Evolutionary conservation across 2,329 filamentous ascomycete genomes (phyloP).

Genomic region (Colletotrichum musicola): DNA sequence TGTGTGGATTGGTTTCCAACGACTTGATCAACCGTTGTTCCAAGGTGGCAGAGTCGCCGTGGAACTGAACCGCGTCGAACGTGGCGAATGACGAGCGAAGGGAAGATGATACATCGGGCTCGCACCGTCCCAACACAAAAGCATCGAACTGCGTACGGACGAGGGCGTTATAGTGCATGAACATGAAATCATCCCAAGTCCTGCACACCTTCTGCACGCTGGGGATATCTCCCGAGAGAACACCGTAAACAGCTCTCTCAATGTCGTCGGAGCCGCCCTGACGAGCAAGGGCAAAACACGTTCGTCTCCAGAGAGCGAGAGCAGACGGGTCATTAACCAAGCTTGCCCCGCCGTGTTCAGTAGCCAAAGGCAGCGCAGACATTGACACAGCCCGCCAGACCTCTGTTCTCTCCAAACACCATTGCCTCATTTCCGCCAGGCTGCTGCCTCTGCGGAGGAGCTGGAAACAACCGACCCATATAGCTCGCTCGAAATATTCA

Average conservation of each 20-base stretch:
- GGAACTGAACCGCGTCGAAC: constrained; percentile 74
- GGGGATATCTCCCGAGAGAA: constrained; percentile 86
- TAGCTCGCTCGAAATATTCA: constrained; percentile 87
- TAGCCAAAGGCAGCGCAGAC: constrained; percentile 75
- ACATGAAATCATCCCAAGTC: constrained; percentile 88
- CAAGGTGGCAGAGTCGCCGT: constrained; percentile 66
- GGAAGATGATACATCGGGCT: constrained; percentile 65
- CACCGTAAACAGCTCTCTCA: constrained; percentile 89
- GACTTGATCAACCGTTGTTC: constrained; percentile 70
- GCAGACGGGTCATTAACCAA: constrained; percentile 59
- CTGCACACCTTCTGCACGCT: constrained; percentile 82
- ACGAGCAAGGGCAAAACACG: constrained; percentile 79
- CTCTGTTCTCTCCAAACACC: constrained; percentile 88
- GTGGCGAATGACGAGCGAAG: constrained; percentile 70
- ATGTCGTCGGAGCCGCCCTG: constrained; percentile 79
- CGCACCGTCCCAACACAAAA: constrained; percentile 71
- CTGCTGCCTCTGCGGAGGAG: constrained; percentile 87
- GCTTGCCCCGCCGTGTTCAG: constrained; percentile 53
- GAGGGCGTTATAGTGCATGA: constrained; percentile 88
- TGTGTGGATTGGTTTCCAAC: constrained; percentile 69
- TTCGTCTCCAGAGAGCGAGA: constrained; percentile 79
- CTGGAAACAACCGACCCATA: constrained; percentile 96
- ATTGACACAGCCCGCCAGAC: constrained; percentile 90
- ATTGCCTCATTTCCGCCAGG: constrained; percentile 81
- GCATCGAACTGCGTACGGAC: constrained; percentile 83